A percentile compares a stretch with the other conserved stretches of the same genome.
phyloP scores from a whole-genome alignment of 176 grass and related monocot species.

The Rhipidocladum racemiflorum region DNA sequence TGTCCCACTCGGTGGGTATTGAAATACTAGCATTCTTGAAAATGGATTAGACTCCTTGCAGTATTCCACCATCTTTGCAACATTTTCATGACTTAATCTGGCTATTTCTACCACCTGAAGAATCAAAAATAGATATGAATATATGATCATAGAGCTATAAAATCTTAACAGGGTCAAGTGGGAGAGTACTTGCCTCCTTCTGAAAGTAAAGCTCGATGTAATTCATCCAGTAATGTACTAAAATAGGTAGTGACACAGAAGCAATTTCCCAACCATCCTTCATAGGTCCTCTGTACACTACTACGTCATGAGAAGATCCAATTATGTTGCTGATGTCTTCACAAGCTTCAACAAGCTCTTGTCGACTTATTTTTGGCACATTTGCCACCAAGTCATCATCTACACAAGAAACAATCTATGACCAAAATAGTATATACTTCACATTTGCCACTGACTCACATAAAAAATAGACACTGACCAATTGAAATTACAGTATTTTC shows the following conservation, averaged over 20 bases:
- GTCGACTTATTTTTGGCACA: slow-evolving; percentile 56
- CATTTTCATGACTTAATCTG: slow-evolving; percentile 63
- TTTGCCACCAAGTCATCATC: slow-evolving; percentile 58
- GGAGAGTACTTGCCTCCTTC: slow-evolving; percentile 48
- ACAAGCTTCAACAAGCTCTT: slow-evolving; percentile 70
- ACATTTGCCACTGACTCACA: not conserved
- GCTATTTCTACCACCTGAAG: slow-evolving; percentile 65
- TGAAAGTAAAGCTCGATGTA: no score
- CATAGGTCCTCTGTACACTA: slow-evolving; percentile 83
- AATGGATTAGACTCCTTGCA: slow-evolving; percentile 80
- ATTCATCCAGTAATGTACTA: slow-evolving; percentile 63
- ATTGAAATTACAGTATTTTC: slow-evolving; percentile 62
- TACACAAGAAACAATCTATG: slow-evolving; percentile 24
- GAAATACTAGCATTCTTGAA: slow-evolving; percentile 87
- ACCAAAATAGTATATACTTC: not conserved
- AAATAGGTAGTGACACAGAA: slow-evolving; percentile 62
- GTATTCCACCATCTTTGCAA: slow-evolving; percentile 72
- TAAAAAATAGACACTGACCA: slow-evolving; percentile 40
- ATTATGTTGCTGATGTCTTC: slow-evolving; percentile 99
- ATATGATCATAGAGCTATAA: not conserved
- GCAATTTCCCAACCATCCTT: slow-evolving; percentile 80
- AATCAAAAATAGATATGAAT: slow-evolving; percentile 12
- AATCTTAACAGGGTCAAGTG: not conserved
- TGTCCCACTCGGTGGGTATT: slow-evolving; percentile 78
- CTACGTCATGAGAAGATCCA: slow-evolving; percentile 64